These are phyloP conservation scores for Begonia loranthoides DNA, from an alignment of 306 rosid genomes.

Conservation along the genomic window DNA sequence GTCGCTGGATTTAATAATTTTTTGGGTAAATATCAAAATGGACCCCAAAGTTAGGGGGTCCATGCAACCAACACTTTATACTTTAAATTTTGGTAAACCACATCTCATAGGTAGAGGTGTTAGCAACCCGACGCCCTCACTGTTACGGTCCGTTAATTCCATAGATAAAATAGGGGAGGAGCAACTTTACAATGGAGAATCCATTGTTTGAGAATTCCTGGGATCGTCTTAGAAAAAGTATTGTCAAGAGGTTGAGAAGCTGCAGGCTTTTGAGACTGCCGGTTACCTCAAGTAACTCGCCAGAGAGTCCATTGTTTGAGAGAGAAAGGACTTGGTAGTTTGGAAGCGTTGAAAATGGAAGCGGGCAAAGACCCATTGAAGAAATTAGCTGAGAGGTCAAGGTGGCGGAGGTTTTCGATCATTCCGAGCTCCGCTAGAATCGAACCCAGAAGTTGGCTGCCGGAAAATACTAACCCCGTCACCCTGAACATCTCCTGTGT, in stretches of 20 bases:
- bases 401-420: constrained; percentile 44
- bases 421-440: constrained; percentile 51
- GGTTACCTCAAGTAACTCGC: constrained; percentile 39
- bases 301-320: constrained; percentile 63
- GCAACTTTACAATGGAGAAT: no score
- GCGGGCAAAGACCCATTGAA: constrained; percentile 65
- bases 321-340: constrained; percentile 64
- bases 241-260: constrained; percentile 62
- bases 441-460: constrained; percentile 63
- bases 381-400: constrained; percentile 79
- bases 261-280: constrained; percentile 39
- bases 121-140: no score
- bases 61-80: no score
- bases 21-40: no score
- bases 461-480: constrained; percentile 49
- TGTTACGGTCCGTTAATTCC: no score
- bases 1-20: no score
- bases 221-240: constrained; percentile 60
- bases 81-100: no score
- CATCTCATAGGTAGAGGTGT: no score
- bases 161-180: no score
- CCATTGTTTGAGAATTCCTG: constrained; percentile 21
- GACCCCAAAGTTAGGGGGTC: no score
- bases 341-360: constrained; percentile 62
- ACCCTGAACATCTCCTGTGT: constrained; percentile 46